Conservation (phyloP, 2,329 filamentous ascomycete species). For the Pseudocercospora pini-densiflorae region DNA sequence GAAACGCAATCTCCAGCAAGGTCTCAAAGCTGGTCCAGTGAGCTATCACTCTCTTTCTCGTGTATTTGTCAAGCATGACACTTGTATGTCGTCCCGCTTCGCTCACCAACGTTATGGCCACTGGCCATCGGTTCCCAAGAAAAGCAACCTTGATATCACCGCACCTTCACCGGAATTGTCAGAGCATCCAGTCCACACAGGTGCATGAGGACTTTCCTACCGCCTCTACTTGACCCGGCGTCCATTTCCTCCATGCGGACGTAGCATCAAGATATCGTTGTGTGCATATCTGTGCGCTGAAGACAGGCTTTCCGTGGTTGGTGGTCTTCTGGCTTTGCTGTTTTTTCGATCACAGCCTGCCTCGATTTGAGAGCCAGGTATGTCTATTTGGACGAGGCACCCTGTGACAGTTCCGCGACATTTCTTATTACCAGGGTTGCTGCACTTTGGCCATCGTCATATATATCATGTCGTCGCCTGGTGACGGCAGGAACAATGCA, state of each 20-base stretch:
- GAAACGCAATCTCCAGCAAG: slow-evolving; percentile 4
- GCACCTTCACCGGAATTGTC: not conserved
- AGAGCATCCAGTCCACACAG: not conserved
- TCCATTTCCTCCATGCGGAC: slow-evolving; percentile 2
- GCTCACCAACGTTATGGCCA: not conserved
- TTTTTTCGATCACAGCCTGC: not conserved
- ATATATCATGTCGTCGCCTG: slow-evolving; percentile 22
- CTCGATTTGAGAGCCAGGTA: slow-evolving; percentile 1
- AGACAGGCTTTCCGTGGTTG: not conserved
- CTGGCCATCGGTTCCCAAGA: not conserved
- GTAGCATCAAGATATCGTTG: not conserved
- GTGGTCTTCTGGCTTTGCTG: not conserved
- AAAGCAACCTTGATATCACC: not conserved
- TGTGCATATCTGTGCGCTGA: slow-evolving; percentile 3
- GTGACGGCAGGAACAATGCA: slow-evolving; percentile 10
- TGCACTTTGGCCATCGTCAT: not conserved
- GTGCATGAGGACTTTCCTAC: not conserved
- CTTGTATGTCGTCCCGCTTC: not conserved
- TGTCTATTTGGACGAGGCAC: not conserved
- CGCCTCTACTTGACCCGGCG: not conserved
- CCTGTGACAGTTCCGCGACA: not conserved
- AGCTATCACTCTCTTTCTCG: not conserved
- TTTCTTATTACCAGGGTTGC: not conserved
- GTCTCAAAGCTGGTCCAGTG: not conserved
- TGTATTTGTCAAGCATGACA: slow-evolving; percentile 6